phyloP scores from a whole-genome alignment of 495 filamentous ascomycete species.

The Penicillium verhagenii region DNA sequence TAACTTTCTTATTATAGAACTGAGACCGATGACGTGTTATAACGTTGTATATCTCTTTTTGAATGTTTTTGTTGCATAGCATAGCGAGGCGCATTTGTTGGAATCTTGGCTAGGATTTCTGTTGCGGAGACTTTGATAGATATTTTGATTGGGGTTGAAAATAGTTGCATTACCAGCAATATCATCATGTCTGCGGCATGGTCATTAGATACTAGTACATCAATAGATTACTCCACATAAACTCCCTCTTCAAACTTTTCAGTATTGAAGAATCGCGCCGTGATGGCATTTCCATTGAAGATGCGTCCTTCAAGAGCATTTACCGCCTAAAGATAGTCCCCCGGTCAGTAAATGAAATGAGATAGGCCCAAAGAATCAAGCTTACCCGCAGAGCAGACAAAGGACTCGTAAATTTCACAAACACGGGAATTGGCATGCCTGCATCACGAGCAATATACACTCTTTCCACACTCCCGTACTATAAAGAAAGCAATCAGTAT shows the following conservation, averaged over 20 bases:
- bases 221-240: constrained; percentile 50
- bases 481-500: not conserved
- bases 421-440: constrained; percentile 62
- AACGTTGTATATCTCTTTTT: no score
- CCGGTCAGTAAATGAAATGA: not conserved
- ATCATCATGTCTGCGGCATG: not conserved
- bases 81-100: not conserved
- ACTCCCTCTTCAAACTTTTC: constrained; percentile 76
- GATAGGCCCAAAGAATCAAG: constrained; percentile 14
- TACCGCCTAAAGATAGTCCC: constrained; percentile 59
- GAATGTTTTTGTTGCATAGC: not conserved
- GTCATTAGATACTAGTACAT: no score
- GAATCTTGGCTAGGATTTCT: not conserved
- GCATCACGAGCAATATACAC: constrained; percentile 66
- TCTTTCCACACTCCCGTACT: constrained; percentile 86
- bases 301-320: constrained; percentile 80
- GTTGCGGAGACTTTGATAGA: no score
- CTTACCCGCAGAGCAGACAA: constrained; percentile 78
- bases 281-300: constrained; percentile 83
- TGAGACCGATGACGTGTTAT: not conserved
- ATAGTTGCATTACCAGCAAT: not conserved
- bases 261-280: constrained; percentile 72
- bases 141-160: not conserved
- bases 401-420: constrained; percentile 83
- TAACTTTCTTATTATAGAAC: constrained; percentile 8